Evolutionary conservation across 2,329 filamentous ascomycete species (phyloP), one percentile per base, ranked within the genome.

Genomic region (Aspergillus felis): DNA sequence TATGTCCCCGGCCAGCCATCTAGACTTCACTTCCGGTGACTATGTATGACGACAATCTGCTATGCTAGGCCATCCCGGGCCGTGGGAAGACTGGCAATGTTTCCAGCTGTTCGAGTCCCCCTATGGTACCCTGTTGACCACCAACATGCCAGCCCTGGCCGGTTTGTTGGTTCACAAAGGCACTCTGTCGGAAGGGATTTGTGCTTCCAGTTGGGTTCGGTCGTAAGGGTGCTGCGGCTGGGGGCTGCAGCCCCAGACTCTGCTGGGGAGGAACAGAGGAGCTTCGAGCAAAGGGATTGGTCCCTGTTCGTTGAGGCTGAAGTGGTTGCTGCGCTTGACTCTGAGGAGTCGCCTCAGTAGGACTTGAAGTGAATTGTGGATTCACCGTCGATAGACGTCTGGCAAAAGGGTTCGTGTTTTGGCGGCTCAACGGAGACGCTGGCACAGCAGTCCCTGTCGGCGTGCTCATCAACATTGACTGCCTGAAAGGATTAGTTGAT

Each of bases 151-250:
- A 97, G 1, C 91, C 91, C 73, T 90, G 82, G 0, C 93, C 92
- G 0, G 92, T 96, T 61, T 87, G 82, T 68, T 96, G 92, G 69
- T 96, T 94, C 53, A 96, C 87, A 72, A 97, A 96, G 3, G 88
- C 86, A 49, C 89, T 91, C 70, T 97, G 92, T 17, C 94, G 85
- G 82, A 97, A 97, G 0, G 94, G 94, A 68, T 99, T 99, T 2
- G 92, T 97, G 68, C 85, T 91, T 8, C 92, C 92, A 0, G 92
- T 97, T 1, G 88, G 84, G 68, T 93, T 91, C 2, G 91, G 85
- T 54, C 83, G 82, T 4, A 94, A 76, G 51, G 82, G 71, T n/a
- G 74, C 72, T 2, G 72, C 68, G 12, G 70, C 61, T 7, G 76
- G 61, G 25, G 75, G 73, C 20, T 75, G 71, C 14, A 76, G 53